Conservation (phyloP, 345 rosid species). For the Salix dunnii region DNA sequence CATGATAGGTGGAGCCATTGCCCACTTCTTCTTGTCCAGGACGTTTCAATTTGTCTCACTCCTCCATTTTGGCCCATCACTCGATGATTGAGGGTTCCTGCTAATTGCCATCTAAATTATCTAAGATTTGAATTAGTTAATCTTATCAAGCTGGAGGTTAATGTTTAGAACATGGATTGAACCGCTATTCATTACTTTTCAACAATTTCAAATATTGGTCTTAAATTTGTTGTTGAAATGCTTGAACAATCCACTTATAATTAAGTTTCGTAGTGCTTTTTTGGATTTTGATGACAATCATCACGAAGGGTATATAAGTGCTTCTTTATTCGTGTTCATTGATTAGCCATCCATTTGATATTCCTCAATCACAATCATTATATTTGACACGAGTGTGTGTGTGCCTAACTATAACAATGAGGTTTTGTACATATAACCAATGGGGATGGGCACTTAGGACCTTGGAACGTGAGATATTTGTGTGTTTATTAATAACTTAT, state of each 20-base stretch:
- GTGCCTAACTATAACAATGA: no score
- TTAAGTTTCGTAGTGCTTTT: neutral
- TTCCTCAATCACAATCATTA: neutral
- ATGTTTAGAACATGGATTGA: neutral
- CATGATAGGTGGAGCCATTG: conserved; percentile 19
- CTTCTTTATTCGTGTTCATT: neutral
- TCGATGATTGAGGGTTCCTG: conserved; percentile 12
- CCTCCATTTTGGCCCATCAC: conserved; percentile 5
- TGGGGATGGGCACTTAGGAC: no score
- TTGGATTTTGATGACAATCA: conserved; percentile 13
- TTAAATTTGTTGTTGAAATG: neutral
- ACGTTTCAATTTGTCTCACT: conserved; percentile 16
- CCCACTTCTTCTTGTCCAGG: conserved; percentile 16
- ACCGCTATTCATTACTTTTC: neutral
- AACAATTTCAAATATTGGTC: neutral
- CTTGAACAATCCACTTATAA: neutral
- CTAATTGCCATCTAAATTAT: neutral
- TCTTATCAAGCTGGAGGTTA: neutral
- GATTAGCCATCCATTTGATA: neutral
- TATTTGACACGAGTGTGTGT: neutral
- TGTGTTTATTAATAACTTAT: no score
- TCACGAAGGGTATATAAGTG: neutral
- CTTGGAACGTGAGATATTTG: no score
- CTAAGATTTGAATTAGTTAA: neutral
- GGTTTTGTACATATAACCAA: no score